phyloP scores from a whole-genome alignment of 23 red algal species.

The Gracilaria gracilis region DNA sequence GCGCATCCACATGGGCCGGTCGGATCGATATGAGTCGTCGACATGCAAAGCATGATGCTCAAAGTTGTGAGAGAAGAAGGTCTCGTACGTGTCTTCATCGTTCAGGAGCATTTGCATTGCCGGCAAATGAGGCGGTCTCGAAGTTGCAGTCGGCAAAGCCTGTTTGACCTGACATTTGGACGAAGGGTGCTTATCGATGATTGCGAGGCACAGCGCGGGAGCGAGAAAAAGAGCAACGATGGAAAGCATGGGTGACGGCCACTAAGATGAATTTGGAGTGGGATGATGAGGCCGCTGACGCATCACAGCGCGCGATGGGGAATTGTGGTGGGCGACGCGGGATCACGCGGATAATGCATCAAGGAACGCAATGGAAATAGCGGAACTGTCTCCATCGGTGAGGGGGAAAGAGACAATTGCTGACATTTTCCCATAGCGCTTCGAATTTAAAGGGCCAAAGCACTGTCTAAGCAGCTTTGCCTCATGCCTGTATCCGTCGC shows the following conservation, averaged over 20 bases:
- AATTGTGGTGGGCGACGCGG: not conserved
- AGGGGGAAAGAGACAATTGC: not conserved
- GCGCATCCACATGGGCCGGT: conserved; percentile 34
- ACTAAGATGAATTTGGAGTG: not conserved
- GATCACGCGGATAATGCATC: not conserved
- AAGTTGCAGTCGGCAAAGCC: not conserved
- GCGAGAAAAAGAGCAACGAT: conserved; percentile 4
- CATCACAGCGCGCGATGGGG: not conserved
- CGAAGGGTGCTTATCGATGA: conserved; percentile 28
- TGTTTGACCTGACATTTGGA: conserved; percentile 10
- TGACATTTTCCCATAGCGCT: not conserved
- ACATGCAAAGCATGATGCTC: conserved; percentile 34
- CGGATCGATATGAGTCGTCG: conserved; percentile 38
- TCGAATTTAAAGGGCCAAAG: conserved; percentile 9
- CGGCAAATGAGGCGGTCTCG: not conserved
- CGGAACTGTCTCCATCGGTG: not conserved
- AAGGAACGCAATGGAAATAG: not conserved
- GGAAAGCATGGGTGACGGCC: not conserved
- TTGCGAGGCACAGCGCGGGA: not conserved
- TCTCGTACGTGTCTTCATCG: conserved; percentile 38
- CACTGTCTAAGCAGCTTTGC: not conserved
- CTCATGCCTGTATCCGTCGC: no score
- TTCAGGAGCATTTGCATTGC: conserved; percentile 43
- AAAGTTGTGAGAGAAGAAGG: conserved; percentile 51
- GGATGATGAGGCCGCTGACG: not conserved